These are phyloP conservation scores for Cryptococcus deneoformans DNA, from an alignment of 1,284 basidiomycete species.

Conservation along the genomic window DNA sequence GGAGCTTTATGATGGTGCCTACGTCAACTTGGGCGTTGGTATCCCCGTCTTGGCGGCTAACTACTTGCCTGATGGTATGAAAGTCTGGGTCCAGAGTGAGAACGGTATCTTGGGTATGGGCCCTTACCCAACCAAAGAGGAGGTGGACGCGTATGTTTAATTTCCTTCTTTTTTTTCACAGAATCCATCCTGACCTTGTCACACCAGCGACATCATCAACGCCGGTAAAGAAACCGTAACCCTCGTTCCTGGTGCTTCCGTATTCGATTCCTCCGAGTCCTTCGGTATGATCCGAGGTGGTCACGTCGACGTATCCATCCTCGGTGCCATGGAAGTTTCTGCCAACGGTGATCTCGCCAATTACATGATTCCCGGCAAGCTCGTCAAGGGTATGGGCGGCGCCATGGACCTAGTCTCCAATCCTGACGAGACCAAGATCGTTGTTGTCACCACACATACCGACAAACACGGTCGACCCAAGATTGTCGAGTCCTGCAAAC, in stretches of 20 bases:
- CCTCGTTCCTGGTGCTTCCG: conserved; percentile 82
- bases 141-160: conserved; percentile 79
- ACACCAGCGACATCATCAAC: conserved; percentile 76
- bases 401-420: conserved; percentile 96
- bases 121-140: conserved; percentile 79
- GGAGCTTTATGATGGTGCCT: conserved; percentile 87
- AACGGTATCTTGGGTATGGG: conserved; percentile 96
- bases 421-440: conserved; percentile 78
- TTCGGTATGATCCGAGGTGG: conserved; percentile 97
- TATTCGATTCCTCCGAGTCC: conserved; percentile 62
- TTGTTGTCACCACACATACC: conserved; percentile 84
- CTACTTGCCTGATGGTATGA: conserved; percentile 71
- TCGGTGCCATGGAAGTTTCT: conserved; percentile 89
- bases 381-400: conserved; percentile 88
- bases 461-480: conserved; percentile 87
- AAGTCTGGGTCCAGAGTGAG: conserved; percentile 91
- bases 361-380: conserved; percentile 95
- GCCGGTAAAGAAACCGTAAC: conserved; percentile 97
- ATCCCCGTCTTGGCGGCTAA: conserved; percentile 94
- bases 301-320: conserved; percentile 90
- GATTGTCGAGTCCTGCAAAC: conserved; percentile 73
- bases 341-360: conserved; percentile 92
- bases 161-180: neutral
- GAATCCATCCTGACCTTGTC: conserved; percentile 3
- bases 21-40: conserved; percentile 69